Evolutionary conservation across 169 alveolate genomes (phyloP).

Genomic region (Blepharisma undulans): DNA sequence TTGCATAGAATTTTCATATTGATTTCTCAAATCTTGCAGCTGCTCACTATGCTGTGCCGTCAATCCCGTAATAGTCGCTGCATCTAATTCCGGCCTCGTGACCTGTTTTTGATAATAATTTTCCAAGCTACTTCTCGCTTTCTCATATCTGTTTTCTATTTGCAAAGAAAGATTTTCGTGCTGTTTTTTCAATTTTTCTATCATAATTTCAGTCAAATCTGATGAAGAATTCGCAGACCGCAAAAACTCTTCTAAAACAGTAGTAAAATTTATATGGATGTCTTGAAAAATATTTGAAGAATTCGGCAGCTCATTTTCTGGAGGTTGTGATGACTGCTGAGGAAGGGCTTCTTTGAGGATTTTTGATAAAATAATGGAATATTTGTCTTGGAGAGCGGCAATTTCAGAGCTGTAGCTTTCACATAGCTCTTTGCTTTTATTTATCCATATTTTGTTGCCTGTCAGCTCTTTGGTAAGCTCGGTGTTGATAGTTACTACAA

Average conservation of each 20-base stretch:
- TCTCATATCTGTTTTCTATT: slow-evolving; percentile 4
- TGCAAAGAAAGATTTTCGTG: not conserved
- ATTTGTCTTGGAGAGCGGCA: slow-evolving; percentile 7
- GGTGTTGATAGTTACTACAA: not conserved
- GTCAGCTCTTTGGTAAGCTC: slow-evolving; percentile 32
- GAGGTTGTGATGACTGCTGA: not conserved
- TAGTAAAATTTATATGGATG: not conserved
- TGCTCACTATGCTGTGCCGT: slow-evolving; percentile 5
- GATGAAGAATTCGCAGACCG: not conserved
- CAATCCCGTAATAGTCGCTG: not conserved
- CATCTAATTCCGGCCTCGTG: not conserved
- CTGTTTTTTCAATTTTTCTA: not conserved
- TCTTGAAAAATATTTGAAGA: not conserved
- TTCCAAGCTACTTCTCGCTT: slow-evolving; percentile 13
- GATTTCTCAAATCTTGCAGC: slow-evolving; percentile 17
- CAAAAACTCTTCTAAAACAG: not conserved
- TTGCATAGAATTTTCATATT: slow-evolving; percentile 1
- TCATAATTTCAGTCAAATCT: not conserved
- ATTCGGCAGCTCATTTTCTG: not conserved
- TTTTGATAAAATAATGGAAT: not conserved
- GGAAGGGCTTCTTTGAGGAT: slow-evolving; percentile 15
- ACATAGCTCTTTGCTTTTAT: not conserved
- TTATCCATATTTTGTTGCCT: not conserved
- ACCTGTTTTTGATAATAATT: slow-evolving; percentile 14
- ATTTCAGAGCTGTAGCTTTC: not conserved